Base-by-base conservation (phyloP, 257 asterid species). In the Solanum peruvianum region DNA sequence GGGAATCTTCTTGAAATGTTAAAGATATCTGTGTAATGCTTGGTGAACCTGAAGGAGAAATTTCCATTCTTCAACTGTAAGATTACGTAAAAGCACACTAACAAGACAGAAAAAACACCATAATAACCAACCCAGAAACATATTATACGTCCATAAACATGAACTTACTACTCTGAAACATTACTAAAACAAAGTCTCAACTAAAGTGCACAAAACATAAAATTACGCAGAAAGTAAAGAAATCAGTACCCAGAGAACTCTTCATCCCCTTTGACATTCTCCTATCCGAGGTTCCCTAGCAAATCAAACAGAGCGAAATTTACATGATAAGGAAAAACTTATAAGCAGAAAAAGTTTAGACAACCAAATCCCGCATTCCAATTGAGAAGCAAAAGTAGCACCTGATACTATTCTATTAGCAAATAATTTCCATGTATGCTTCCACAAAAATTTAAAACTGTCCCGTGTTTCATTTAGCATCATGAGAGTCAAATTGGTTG, bases 221-320 rank as follows among this genome's bases (percentile, higher is more conserved):
- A 80, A 81, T 18, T 31, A 81, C 11, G 29, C 69, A 49, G 69
- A 31, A 49, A 18, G 85, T 81, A 29, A 13, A 45, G 42, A 49
- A 25, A 81, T 80, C 84, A 27, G 33, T 80, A 78, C 85, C 82
- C 25, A 82, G 75, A 78, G 88, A 87, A 86, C 60, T 81, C 73
- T 82, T 82, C 88, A 85, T 92, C 45, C 91, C 92, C 70, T 86
- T 87, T 41, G 87, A 88, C 66, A 83, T 85, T 87, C 88, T 87
- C 88, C 86, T 93, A 86, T 89, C 91, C 16, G 91, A 72, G 81
- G 39, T 33, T 49, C 72, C 95, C 98, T 96, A 94, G 84, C 85
- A 86, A 58, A 81, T 49, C 44, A 31, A 81, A 31, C 69, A 80
- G 69, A 81, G 11, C 2, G 20, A 81, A 9, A 81, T 29, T 49